A percentile compares a stretch with the other conserved stretches of the same genome.
These are phyloP conservation scores for Chlorophyllum brunneum DNA, from an alignment of 768 basidiomycete species.

Conservation along the genomic window DNA sequence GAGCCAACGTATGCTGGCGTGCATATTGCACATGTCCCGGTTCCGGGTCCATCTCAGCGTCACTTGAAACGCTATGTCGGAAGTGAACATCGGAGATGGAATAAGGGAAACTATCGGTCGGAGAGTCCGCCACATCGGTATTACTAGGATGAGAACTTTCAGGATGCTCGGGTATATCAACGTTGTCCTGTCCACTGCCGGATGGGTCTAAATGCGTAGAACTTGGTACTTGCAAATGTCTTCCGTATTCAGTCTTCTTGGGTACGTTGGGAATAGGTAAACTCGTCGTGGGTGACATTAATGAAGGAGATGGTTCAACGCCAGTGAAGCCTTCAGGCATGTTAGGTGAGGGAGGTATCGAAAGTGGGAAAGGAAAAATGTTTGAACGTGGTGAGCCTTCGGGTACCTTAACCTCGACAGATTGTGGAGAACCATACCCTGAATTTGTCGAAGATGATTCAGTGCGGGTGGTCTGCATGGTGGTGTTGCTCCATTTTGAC, in stretches of 20 bases:
- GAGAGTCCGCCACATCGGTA: slow-evolving; percentile 37
- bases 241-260: background rate
- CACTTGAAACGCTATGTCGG: slow-evolving; percentile 34
- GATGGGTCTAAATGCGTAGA: background rate
- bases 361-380: slow-evolving; percentile 40
- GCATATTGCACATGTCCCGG: slow-evolving; percentile 1
- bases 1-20: background rate
- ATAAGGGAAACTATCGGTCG: slow-evolving; percentile 53
- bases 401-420: background rate
- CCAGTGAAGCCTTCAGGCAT: slow-evolving; percentile 22
- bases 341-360: slow-evolving; percentile 40
- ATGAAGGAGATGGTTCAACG: slow-evolving; percentile 15
- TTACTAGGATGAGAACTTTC: slow-evolving; percentile 8
- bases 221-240: background rate
- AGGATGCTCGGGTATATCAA: slow-evolving; percentile 4
- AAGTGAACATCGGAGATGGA: slow-evolving; percentile 54
- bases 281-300: slow-evolving; percentile 5
- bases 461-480: slow-evolving; percentile 25
- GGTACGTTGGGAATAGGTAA: background rate
- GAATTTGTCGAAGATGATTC: slow-evolving; percentile 7
- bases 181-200: background rate
- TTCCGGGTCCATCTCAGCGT: background rate
- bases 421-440: slow-evolving; percentile 19
- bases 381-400: slow-evolving; percentile 17
- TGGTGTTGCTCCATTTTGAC: slow-evolving; percentile 43